Base-by-base conservation (phyloP, 495 filamentous ascomycete species). In the Rostrohypoxylon terebratum region DNA sequence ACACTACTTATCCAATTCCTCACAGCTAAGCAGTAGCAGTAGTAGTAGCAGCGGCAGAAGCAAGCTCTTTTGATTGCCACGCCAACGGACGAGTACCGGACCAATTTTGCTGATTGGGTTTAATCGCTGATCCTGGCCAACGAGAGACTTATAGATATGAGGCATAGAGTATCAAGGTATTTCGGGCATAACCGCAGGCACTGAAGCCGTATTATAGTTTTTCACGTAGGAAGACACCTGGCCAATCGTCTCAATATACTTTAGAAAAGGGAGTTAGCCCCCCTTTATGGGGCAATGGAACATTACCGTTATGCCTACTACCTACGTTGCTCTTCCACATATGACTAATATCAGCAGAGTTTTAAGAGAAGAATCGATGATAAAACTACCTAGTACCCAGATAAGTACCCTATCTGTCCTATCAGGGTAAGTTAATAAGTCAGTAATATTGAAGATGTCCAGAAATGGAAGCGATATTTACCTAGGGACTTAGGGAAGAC, bases 251-350 rank as follows among this genome's bases (percentile, higher is more conserved):
- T 66, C 63, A 40, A 31, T 28, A 59, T 23, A 28, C 57, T 54
- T 21, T 36, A 45, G 31, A 59, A 53, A 51, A 23, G 42, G 33
- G 45, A 25, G n/a, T 40, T 57, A 67, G 63, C 50, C 47, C 57
- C 51, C 66, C 71, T 57, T 45, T 69, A 73, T 66, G 71, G 66
- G 53, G 66, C 59, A 42, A 73, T 73, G 71, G 66, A 66, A 73
- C 66, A 58, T 18, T 66, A 68, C 70, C 65, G 64, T 60, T 61
- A 18, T 47, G 61, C 60, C 40, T 73, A 66, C 38, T 44, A 59
- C 64, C 48, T 64, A 61, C 42, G 53, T 62, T 36, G n/a, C 34
- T 62, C 50, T 66, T 60, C 58, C 42, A 63, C 45, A 8, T 20
- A 66, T 69, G 66, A 63, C 66, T 53, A 70, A 63, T 59, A 45